A percentile compares a stretch with the other conserved stretches of the same genome.
Evolutionary conservation across 495 filamentous ascomycete genomes (phyloP).

Genomic region (Penicillium canariense): DNA sequence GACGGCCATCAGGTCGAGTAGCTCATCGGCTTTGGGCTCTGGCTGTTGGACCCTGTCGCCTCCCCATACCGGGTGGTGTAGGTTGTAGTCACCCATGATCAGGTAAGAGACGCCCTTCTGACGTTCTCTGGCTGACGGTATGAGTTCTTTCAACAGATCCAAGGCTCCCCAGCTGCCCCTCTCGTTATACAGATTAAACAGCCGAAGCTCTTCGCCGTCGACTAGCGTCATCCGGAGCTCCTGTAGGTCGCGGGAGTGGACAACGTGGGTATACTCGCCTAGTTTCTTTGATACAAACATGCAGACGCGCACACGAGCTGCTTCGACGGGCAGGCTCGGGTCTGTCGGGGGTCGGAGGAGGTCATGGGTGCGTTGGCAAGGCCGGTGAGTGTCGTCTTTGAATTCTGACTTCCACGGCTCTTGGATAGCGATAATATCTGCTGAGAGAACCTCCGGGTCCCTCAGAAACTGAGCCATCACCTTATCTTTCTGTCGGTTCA

Average conservation of each 20-base stretch:
- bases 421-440: conserved; percentile 22
- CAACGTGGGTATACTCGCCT: not conserved
- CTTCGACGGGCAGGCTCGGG: not conserved
- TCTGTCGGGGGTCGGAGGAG: conserved; percentile 9
- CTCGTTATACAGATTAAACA: conserved; percentile 8
- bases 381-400: conserved; percentile 17
- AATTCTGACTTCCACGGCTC: conserved; percentile 19
- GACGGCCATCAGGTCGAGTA: no score
- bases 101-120: no score
- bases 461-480: conserved; percentile 22
- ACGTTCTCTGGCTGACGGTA: no score
- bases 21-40: not conserved
- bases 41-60: no score
- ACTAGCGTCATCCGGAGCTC: not conserved
- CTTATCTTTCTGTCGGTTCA: conserved; percentile 13
- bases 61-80: no score
- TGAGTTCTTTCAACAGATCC: no score
- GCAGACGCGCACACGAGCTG: not conserved
- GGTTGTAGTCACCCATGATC: no score
- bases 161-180: no score
- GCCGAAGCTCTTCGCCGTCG: conserved; percentile 6
- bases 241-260: not conserved
- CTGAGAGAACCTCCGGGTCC: conserved; percentile 7
- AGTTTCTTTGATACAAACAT: not conserved
- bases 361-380: conserved; percentile 5